Conservation (phyloP, 2,329 filamentous ascomycete species). For the Sporothrix pseudoabietina region DNA sequence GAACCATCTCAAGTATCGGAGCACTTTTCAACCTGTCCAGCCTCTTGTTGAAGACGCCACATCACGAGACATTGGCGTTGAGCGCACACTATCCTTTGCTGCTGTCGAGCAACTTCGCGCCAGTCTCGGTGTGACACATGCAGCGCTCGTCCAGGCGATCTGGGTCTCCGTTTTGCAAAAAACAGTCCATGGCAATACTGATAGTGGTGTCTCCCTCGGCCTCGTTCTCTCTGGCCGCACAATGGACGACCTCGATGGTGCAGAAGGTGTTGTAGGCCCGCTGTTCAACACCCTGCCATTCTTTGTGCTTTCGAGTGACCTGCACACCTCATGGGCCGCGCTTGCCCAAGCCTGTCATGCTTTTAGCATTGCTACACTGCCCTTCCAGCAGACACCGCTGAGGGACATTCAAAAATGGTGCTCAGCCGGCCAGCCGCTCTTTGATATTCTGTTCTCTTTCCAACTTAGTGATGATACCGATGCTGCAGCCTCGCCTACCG, state of each 20-base stretch:
- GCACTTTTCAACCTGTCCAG: constrained; percentile 37
- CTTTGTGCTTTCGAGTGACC: constrained; percentile 39
- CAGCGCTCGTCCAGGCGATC: constrained; percentile 73
- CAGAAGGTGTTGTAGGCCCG: constrained; percentile 73
- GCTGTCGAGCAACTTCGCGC: constrained; percentile 57
- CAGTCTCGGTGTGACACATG: constrained; percentile 70
- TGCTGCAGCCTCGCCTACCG: constrained; percentile 29
- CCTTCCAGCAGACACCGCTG: constrained; percentile 77
- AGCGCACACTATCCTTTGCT: constrained; percentile 44
- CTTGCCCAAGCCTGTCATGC: constrained; percentile 67
- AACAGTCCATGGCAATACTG: constrained; percentile 44
- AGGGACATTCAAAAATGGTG: constrained; percentile 82
- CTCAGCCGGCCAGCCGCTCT: constrained; percentile 61
- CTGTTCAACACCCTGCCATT: constrained; percentile 90
- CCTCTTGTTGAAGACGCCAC: constrained; percentile 31
- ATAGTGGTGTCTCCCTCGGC: constrained; percentile 62
- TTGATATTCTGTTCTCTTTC: constrained; percentile 83
- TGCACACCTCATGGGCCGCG: constrained; percentile 56
- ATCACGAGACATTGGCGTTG: constrained; percentile 30
- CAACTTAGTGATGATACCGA: constrained; percentile 53
- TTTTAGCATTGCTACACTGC: constrained; percentile 67
- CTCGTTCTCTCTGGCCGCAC: constrained; percentile 77
- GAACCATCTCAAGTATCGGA: constrained; percentile 50
- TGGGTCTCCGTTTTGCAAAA: constrained; percentile 68
- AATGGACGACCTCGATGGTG: constrained; percentile 66